Conservation (phyloP, 1,284 basidiomycete species). For the Marasmius tenuissimus region DNA sequence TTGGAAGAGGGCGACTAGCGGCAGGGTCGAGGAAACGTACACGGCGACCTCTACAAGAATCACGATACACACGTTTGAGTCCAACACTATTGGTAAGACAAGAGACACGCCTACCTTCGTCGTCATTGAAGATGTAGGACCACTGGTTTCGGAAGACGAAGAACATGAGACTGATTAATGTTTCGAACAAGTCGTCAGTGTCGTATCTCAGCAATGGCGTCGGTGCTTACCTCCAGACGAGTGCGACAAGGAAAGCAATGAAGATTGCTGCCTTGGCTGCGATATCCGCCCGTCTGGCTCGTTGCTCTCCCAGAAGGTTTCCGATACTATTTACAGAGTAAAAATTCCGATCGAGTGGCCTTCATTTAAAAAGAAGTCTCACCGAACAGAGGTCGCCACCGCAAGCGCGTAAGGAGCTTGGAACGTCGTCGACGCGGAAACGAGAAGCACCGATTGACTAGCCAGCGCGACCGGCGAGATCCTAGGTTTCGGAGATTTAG, state of each 20-base stretch:
- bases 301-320: conserved; percentile 77
- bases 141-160: conserved; percentile 71
- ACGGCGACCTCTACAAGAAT: conserved; percentile 50
- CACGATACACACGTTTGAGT: neutral
- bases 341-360: neutral
- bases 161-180: conserved; percentile 64
- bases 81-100: neutral
- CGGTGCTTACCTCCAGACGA: conserved; percentile 58
- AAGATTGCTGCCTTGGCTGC: conserved; percentile 64
- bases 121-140: conserved; percentile 86
- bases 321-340: conserved; percentile 54
- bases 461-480: conserved; percentile 64
- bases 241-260: conserved; percentile 57
- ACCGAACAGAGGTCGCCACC: conserved; percentile 84
- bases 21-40: conserved; percentile 73
- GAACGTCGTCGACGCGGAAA: conserved; percentile 76
- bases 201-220: neutral
- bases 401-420: conserved; percentile 84
- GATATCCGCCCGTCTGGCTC: conserved; percentile 65
- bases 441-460: conserved; percentile 72
- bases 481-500: conserved; percentile 17
- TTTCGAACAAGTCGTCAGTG: conserved; percentile 1
- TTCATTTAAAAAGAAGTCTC: conserved; percentile 15
- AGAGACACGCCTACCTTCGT: conserved; percentile 48
- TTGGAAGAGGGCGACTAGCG: conserved; percentile 80